A percentile compares a stretch with the other conserved stretches of the same genome.
phyloP scores from a whole-genome alignment of 2,329 filamentous ascomycete species.

The Hypoxylon sp. region DNA sequence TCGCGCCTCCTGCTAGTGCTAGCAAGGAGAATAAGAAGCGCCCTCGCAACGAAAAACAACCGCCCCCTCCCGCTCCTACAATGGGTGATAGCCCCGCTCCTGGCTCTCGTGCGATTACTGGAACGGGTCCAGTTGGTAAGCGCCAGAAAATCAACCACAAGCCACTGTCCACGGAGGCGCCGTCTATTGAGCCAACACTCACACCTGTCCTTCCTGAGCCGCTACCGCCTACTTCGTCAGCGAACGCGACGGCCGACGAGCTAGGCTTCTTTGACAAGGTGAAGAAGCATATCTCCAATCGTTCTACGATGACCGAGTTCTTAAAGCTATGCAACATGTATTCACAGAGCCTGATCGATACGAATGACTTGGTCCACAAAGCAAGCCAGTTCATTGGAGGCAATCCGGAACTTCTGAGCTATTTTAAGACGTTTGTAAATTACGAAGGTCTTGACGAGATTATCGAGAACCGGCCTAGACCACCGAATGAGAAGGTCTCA shows the following conservation, averaged over 20 bases:
- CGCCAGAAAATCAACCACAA: slow-evolving; percentile 80
- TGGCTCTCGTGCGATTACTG: slow-evolving; percentile 53
- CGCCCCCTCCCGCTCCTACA: slow-evolving; percentile 61
- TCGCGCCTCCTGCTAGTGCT: slow-evolving; percentile 83
- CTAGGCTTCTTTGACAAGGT: slow-evolving; percentile 94
- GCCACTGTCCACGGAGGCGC: slow-evolving; percentile 68
- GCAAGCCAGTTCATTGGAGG: slow-evolving; percentile 87
- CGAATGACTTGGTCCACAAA: slow-evolving; percentile 83
- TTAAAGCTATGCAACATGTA: slow-evolving; percentile 97
- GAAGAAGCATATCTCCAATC: slow-evolving; percentile 95
- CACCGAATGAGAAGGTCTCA: slow-evolving; percentile 85
- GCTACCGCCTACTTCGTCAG: slow-evolving; percentile 78
- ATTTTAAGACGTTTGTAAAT: slow-evolving; percentile 86
- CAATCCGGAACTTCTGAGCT: slow-evolving; percentile 88
- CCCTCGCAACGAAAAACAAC: slow-evolving; percentile 69
- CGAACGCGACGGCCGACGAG: slow-evolving; percentile 84
- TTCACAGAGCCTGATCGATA: slow-evolving; percentile 91
- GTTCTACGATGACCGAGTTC: slow-evolving; percentile 94
- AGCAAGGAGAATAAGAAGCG: slow-evolving; percentile 94
- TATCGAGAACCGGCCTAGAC: slow-evolving; percentile 81
- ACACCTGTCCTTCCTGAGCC: slow-evolving; percentile 91
- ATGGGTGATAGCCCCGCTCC: slow-evolving; percentile 57
- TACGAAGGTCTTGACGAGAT: slow-evolving; percentile 81
- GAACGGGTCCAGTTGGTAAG: slow-evolving; percentile 62
- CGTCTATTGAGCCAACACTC: slow-evolving; percentile 83